Conservation (phyloP, 139 green algal genomes). For the Spirogloea muscicola region DNA sequence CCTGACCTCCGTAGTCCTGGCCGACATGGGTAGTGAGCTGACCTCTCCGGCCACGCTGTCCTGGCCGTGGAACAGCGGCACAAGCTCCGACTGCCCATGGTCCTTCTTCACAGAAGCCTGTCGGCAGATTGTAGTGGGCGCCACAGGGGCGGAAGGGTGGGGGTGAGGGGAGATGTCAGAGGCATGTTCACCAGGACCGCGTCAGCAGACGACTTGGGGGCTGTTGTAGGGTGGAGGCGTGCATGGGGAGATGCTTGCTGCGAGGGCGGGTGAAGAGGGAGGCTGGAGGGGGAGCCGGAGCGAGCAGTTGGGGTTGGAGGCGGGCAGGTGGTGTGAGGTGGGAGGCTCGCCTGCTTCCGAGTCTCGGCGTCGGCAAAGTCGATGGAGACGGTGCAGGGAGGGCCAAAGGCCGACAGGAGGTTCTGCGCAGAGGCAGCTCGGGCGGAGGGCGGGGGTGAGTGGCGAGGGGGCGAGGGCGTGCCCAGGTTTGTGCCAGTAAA, state of each 20-base stretch:
- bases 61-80: conserved; percentile 35
- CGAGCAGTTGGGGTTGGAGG: background rate
- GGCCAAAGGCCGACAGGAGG: conserved; percentile 42
- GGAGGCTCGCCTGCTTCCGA: conserved; percentile 20
- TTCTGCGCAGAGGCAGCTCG: too few relatives aligned
- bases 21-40: conserved; percentile 11
- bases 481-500: too few relatives aligned
- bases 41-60: conserved; percentile 47
- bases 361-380: conserved; percentile 39
- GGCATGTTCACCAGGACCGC: background rate
- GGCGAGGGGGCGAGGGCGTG: too few relatives aligned
- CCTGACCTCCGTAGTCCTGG: conserved; percentile 65
- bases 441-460: too few relatives aligned
- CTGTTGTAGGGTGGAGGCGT: background rate
- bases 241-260: background rate
- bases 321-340: background rate
- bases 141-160: too few relatives aligned
- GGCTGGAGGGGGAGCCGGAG: background rate
- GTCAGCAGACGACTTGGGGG: background rate
- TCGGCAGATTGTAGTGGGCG: background rate
- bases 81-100: conserved; percentile 40
- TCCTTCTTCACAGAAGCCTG: conserved; percentile 44
- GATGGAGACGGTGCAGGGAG: conserved; percentile 42
- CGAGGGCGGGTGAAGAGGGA: background rate
- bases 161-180: too few relatives aligned